Conservation (phyloP, 2,329 filamentous ascomycete species). For the Phialemoniopsis sp. region DNA sequence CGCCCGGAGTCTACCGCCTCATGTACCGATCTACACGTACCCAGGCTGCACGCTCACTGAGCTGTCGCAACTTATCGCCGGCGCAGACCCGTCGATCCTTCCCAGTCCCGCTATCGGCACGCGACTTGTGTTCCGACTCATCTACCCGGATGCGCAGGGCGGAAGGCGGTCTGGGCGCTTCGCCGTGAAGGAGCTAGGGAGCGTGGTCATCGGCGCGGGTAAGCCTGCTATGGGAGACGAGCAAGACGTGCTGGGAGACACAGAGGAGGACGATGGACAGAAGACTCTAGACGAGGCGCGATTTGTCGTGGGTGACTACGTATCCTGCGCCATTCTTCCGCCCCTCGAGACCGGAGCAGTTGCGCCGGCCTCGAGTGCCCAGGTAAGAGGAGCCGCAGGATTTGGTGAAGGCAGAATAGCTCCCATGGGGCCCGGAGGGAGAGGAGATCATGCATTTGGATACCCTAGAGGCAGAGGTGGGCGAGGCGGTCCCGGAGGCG, state of each 20-base stretch:
- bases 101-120: constrained; percentile 75
- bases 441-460: not conserved
- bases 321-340: constrained; percentile 77
- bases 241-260: constrained; percentile 19
- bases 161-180: constrained; percentile 47
- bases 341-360: constrained; percentile 66
- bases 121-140: constrained; percentile 79
- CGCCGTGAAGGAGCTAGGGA: constrained; percentile 77
- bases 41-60: constrained; percentile 75
- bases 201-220: constrained; percentile 68
- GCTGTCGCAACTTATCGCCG: constrained; percentile 71
- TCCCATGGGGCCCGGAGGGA: constrained; percentile 15
- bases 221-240: constrained; percentile 37
- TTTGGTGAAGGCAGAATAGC: constrained; percentile 35
- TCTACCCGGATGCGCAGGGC: constrained; percentile 69
- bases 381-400: constrained; percentile 35
- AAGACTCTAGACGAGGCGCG: constrained; percentile 73
- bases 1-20: constrained; percentile 53
- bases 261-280: constrained; percentile 54
- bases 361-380: constrained; percentile 53
- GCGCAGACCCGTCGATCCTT: constrained; percentile 60
- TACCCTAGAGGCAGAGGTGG: no score
- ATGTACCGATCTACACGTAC: constrained; percentile 85
- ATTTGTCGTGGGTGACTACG: constrained; percentile 86
- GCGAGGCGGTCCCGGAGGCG: no score